phyloP scores from a whole-genome alignment of 139 green algal species.

The Chlamydomonas urium region DNA sequence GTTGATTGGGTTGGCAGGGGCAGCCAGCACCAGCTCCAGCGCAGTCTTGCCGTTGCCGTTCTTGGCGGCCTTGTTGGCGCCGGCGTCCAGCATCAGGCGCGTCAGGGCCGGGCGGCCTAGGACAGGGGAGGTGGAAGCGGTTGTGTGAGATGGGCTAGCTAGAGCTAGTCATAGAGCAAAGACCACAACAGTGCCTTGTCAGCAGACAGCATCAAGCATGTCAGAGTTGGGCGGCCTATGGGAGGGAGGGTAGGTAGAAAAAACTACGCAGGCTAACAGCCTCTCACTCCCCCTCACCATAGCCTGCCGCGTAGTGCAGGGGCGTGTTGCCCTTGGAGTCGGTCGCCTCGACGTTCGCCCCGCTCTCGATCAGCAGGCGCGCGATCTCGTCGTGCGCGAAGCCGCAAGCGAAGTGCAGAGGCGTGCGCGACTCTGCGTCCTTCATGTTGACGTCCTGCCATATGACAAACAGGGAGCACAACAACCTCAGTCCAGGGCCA shows the following conservation, averaged over 20 bases:
- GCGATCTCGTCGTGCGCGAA: conserved; percentile 6
- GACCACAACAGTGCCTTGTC: no score
- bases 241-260: no score
- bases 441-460: conserved; percentile 47
- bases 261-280: no score
- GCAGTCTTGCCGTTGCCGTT: conserved; percentile 7
- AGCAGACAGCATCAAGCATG: no score
- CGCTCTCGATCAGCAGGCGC: conserved; percentile 5
- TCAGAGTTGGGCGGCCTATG: no score
- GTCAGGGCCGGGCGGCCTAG: background rate
- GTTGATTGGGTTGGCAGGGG: conserved; percentile 2
- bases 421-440: conserved; percentile 63
- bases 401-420: conserved; percentile 64
- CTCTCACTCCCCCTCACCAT: background rate
- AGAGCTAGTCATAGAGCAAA: no score
- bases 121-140: no score
- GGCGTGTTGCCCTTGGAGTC: conserved; percentile 13
- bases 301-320: conserved; percentile 9
- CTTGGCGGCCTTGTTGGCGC: background rate
- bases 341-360: conserved; percentile 3
- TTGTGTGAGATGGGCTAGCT: no score
- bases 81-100: background rate
- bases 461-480: no score
- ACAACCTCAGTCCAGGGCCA: no score
- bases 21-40: background rate